Percentiles rank a stretch among this genome's conserved stretches.
phyloP scores from a whole-genome alignment of 225 moss, liverwort and hornwort genomes.

The Takakia lepidozioides region DNA sequence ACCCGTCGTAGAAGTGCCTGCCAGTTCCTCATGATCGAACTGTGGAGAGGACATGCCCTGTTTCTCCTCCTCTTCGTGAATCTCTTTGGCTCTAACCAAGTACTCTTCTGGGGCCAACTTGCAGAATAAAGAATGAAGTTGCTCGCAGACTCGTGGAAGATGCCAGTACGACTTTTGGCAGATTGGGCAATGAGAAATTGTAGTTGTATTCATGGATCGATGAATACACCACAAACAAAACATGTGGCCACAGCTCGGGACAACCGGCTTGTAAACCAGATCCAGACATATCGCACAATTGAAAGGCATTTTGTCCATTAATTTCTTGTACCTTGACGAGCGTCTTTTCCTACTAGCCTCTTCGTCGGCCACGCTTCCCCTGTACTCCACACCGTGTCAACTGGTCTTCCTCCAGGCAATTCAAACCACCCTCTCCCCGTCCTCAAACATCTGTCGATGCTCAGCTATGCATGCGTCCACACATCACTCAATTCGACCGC shows the following conservation, averaged over 20 bases:
- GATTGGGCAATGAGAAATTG: slow-evolving; percentile 87
- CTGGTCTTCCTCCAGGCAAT: no score
- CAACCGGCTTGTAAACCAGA: slow-evolving; percentile 90
- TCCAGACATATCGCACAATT: slow-evolving; percentile 88
- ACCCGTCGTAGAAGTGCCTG: slow-evolving; percentile 13
- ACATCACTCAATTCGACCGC: no score
- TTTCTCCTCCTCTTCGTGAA: slow-evolving; percentile 41
- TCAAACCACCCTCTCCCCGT: no score
- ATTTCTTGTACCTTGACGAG: no score
- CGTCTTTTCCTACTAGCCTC: no score
- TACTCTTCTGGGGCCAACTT: slow-evolving; percentile 53
- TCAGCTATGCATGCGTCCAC: no score
- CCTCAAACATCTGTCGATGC: no score
- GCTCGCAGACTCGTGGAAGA: slow-evolving; percentile 77
- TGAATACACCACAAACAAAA: slow-evolving; percentile 98
- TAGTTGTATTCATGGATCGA: slow-evolving; percentile 61
- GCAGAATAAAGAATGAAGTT: slow-evolving; percentile 71
- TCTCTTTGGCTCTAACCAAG: slow-evolving; percentile 22
- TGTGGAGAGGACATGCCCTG: slow-evolving; percentile 68
- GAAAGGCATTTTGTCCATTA: no score
- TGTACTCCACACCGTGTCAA: no score
- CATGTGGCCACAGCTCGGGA: slow-evolving; percentile 89
- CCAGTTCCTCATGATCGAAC: slow-evolving; percentile 35
- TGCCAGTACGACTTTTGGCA: slow-evolving; percentile 82
- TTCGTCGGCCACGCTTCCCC: no score